Evolutionary conservation across 2,329 filamentous ascomycete genomes (phyloP).

Genomic region (Fusarium fracticaudum): DNA sequence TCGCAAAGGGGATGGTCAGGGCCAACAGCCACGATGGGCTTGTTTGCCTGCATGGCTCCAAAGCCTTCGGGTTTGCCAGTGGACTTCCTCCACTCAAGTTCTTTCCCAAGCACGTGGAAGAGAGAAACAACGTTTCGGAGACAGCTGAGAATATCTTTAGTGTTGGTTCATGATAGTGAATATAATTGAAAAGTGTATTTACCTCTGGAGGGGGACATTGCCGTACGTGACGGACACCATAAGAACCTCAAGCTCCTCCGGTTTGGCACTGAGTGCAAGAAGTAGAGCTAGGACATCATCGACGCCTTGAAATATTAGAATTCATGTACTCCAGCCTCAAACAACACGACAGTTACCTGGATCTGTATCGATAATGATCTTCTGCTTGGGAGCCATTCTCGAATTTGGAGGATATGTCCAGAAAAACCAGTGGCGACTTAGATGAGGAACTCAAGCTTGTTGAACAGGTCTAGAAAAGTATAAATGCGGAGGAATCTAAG

Average conservation of each 20-base stretch:
- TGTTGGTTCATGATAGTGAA: not conserved
- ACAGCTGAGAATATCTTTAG: conserved; percentile 63
- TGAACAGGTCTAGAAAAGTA: not conserved
- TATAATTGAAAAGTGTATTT: conserved; percentile 31
- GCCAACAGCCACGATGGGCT: conserved; percentile 87
- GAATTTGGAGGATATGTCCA: not conserved
- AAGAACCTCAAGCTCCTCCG: conserved; percentile 85
- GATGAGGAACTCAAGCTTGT: not conserved
- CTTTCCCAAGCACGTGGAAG: conserved; percentile 91
- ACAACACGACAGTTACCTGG: conserved; percentile 66
- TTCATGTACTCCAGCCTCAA: too few relatives aligned
- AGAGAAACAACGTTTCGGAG: conserved; percentile 88
- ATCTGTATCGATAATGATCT: conserved; percentile 96
- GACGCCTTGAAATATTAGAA: conserved; percentile 63
- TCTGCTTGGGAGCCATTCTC: conserved; percentile 71
- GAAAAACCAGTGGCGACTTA: not conserved
- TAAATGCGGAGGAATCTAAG: not conserved
- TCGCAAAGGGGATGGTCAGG: conserved; percentile 87
- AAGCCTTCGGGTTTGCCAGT: conserved; percentile 76
- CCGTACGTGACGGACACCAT: conserved; percentile 93
- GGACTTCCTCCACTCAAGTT: conserved; percentile 82
- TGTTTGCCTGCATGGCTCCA: conserved; percentile 74
- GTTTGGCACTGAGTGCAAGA: conserved; percentile 81
- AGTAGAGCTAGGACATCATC: conserved; percentile 93
- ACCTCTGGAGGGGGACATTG: conserved; percentile 89